Evolutionary conservation across 768 basidiomycete genomes (phyloP).

Genomic region (Punctularia strigosozonata): DNA sequence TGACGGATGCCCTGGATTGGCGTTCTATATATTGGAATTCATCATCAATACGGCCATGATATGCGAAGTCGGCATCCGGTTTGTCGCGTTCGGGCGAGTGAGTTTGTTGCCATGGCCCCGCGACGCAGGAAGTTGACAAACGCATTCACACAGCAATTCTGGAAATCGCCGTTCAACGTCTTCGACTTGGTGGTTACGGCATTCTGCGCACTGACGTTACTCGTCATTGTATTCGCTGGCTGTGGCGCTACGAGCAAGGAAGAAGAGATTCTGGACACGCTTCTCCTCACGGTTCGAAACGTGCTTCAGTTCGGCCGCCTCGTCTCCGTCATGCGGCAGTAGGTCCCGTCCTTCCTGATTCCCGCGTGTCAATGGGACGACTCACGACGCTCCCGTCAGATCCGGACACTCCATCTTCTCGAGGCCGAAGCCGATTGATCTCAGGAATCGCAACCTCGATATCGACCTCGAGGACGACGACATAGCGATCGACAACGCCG

Average conservation of each 20-base stretch:
- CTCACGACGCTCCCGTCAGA: slow-evolving; percentile 23
- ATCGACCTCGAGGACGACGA: slow-evolving; percentile 57
- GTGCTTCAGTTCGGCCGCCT: slow-evolving; percentile 87
- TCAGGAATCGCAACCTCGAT: slow-evolving; percentile 57
- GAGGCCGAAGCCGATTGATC: slow-evolving; percentile 77
- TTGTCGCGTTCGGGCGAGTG: slow-evolving; percentile 89
- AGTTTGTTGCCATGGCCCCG: slow-evolving; percentile 18
- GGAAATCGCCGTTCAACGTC: slow-evolving; percentile 87
- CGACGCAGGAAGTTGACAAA: not conserved
- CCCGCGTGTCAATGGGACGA: not conserved
- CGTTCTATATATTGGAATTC: slow-evolving; percentile 84
- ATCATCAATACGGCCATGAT: slow-evolving; percentile 91
- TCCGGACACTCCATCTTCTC: slow-evolving; percentile 87
- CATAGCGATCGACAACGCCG: slow-evolving; percentile 19
- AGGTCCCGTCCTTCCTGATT: slow-evolving; percentile 19
- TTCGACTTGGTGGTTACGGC: slow-evolving; percentile 80
- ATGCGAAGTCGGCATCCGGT: slow-evolving; percentile 80
- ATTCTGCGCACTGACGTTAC: slow-evolving; percentile 83
- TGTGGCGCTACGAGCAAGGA: slow-evolving; percentile 78
- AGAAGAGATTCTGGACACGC: slow-evolving; percentile 88
- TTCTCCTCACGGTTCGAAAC: slow-evolving; percentile 86
- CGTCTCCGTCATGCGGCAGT: slow-evolving; percentile 92
- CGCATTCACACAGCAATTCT: slow-evolving; percentile 68
- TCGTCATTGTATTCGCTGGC: slow-evolving; percentile 81
- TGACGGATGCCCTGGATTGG: slow-evolving; percentile 75